Conservation (phyloP, 768 basidiomycete species). For the Amanita thiersii region DNA sequence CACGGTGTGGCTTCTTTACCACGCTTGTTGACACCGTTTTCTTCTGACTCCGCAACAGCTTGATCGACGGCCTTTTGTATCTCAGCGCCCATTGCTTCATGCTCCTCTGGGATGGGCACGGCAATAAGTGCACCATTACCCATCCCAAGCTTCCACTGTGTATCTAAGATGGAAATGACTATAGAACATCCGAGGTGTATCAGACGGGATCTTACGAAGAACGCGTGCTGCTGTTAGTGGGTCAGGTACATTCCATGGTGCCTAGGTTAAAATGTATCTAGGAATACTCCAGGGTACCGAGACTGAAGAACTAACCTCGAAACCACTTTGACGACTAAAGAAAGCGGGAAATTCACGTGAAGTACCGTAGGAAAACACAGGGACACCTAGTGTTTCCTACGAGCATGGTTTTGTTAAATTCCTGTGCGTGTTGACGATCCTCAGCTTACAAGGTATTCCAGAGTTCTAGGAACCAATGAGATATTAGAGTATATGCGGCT, state of each 20-base stretch:
- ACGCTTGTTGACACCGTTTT: conserved; percentile 64
- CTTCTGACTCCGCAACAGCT: conserved; percentile 78
- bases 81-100: conserved; percentile 53
- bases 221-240: conserved; percentile 64
- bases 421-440: background rate
- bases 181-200: background rate
- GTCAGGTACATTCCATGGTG: conserved; percentile 67
- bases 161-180: conserved; percentile 34
- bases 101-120: conserved; percentile 80
- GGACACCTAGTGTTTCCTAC: conserved; percentile 93
- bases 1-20: conserved; percentile 96
- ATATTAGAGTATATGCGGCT: background rate
- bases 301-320: conserved; percentile 44
- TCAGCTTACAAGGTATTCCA: conserved; percentile 63
- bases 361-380: conserved; percentile 71
- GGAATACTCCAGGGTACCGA: conserved; percentile 1
- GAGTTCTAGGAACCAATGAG: conserved; percentile 39
- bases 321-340: conserved; percentile 79
- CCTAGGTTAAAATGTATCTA: conserved; percentile 31
- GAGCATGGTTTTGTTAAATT: background rate
- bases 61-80: conserved; percentile 78
- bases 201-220: conserved; percentile 43
- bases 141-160: conserved; percentile 63
- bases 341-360: conserved; percentile 91
- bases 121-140: conserved; percentile 76